These are phyloP conservation scores for Elasticomyces elasticus DNA, from an alignment of 495 filamentous ascomycete genomes.

Conservation along the genomic window DNA sequence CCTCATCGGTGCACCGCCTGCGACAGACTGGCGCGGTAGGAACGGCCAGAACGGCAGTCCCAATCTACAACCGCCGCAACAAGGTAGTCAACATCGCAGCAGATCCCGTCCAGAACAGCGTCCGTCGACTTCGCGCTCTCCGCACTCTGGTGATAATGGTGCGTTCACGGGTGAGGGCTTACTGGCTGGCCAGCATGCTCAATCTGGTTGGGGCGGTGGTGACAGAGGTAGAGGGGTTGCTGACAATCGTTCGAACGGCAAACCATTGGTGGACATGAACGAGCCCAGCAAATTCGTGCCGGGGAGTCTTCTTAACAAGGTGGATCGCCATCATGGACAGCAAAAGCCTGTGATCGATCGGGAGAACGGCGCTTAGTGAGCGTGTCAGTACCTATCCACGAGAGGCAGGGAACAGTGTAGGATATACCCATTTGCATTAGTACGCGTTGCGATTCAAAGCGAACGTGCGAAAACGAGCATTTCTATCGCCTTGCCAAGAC, in stretches of 20 bases:
- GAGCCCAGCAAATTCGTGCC: constrained; percentile 42
- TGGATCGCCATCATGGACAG: constrained; percentile 24
- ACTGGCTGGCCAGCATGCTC: constrained; percentile 17
- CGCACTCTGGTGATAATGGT: constrained; percentile 19
- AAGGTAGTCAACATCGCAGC: constrained; percentile 10
- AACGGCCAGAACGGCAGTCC: not conserved
- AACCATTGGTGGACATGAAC: constrained; percentile 48
- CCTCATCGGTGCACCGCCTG: constrained; percentile 42
- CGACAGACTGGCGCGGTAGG: constrained; percentile 41
- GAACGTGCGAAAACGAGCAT: constrained; percentile 7
- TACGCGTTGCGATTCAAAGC: too few species aligned
- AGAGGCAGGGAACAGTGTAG: constrained; percentile 1
- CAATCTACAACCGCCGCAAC: not conserved
- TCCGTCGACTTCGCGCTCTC: not conserved
- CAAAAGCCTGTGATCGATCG: constrained; percentile 26
- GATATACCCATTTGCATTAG: constrained; percentile 3
- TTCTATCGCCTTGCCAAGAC: not conserved
- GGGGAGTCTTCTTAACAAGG: constrained; percentile 43
- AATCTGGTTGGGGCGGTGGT: constrained; percentile 26
- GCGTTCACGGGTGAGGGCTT: constrained; percentile 27
- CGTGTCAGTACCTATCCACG: not conserved
- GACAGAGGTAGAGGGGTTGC: constrained; percentile 40
- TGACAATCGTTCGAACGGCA: constrained; percentile 42
- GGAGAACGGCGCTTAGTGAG: constrained; percentile 26
- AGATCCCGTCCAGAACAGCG: not conserved